Base-by-base conservation (phyloP, 2,329 filamentous ascomycete genomes). In the Escovopsis sp. region DNA sequence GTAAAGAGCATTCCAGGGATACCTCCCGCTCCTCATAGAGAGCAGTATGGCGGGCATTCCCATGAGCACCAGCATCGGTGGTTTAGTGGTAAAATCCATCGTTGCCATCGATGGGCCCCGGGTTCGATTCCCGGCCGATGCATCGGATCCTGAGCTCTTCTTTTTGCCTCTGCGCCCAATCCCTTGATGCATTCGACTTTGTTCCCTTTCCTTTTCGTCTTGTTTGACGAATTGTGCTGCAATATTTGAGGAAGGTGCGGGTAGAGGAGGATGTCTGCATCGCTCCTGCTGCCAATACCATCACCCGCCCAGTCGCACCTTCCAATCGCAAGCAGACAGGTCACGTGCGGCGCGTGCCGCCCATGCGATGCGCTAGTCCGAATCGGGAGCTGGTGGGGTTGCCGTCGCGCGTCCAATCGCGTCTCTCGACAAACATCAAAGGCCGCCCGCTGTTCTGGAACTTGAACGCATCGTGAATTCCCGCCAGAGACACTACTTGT, bases 51-150 rank as follows among this genome's bases (percentile, higher is more conserved):
- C n/a, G n/a, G n/a, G n/a, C n/a, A n/a, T n/a, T n/a, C n/a, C n/a
- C n/a, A 23, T 23, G 10, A 23, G 21, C 21, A 32, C 14, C 31
- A 41, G 50, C 49, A 49, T 53, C 40, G 49, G 48, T 53, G 50
- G 50, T 52, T 52, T 52, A 53, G 49, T 51, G 50, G 49, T 53
- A 51, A 52, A 53, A 53, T 53, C 49, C 49, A 51, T 48, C 50
- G 49, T 53, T 53, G 49, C 50, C 50, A 53, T 50, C 50, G 49
- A 48, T 48, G 50, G 50, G 50, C 49, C 48, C 50, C 49, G 50
- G 49, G 49, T 53, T 53, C 50, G 47, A 53, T 52, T 53, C 49
- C 49, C 49, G 48, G 50, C 47, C 48, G 40, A 53, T 49, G 50
- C 50, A 52, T n/a, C 7, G 28, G 28, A 30, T n/a, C 11, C n/a